Base-by-base conservation (phyloP, 805 yeast genomes). In the Pichia cephalocereana region DNA sequence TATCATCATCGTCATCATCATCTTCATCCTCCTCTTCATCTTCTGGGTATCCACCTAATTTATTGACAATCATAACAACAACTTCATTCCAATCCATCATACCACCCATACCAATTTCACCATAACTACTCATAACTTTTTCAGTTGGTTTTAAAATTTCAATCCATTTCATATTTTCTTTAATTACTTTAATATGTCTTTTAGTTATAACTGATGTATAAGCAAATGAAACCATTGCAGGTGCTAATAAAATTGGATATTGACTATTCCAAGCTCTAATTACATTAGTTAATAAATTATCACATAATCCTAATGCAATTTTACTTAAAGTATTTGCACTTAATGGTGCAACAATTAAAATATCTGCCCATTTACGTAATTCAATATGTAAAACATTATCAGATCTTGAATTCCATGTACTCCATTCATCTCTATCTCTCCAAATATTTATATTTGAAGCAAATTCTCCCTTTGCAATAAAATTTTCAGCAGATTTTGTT, bases 31-130 rank as follows among this genome's bases (percentile, higher is more conserved):
- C 79, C 10, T 75, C 80, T 6, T 75, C 79, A 4, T 72, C 79
- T 8, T 76, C 78, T 0, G 67, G 69, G 46, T 63, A 64, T 0
- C 82, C 81, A 6, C 82, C 82, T 49, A 76, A 55, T 54, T 76
- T 77, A 55, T 71, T 59, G 4, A 76, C 80, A 43, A 78, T 70
- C 52, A 66, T 70, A 55, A 76, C 77, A 38, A 77, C 83, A 47
- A 78, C 70, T 57, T 78, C 83, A 58, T 78, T 78, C 76, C 79
- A 77, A 54, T 78, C 82, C 81, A 77, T 77, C 83, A 78, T 78
- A 47, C 83, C 83, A 14, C 83, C 82, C 81, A 78, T 75, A 17
- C 82, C 83, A 46, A 78, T 78, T 53, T 77, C 83, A 47, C 83
- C 83, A 70, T 60, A 59, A 43, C 57, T 75, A 66, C 49, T 80